Conservation (phyloP, 176 grass and related monocot genomes). For the Areca catechu region DNA sequence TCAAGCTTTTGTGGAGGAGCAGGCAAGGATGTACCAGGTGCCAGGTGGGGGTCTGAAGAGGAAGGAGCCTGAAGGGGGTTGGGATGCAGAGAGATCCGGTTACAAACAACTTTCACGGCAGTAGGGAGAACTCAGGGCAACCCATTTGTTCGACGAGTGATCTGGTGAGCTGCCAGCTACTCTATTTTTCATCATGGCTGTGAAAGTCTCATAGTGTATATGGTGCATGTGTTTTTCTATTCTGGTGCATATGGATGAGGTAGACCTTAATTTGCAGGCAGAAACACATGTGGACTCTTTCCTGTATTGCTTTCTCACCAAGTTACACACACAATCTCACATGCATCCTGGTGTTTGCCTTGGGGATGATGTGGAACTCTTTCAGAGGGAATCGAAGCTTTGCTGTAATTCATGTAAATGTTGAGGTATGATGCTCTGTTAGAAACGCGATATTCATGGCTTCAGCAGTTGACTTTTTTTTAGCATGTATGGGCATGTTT, state of each 20-base stretch:
- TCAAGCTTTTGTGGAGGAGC: constrained; percentile 53
- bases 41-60: constrained; percentile 52
- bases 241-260: constrained; percentile 1
- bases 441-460: constrained; percentile 20
- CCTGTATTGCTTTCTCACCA: constrained; percentile 21
- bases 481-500: background rate
- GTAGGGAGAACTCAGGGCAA: constrained; percentile 21
- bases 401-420: constrained; percentile 62
- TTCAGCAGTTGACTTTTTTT: background rate
- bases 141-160: constrained; percentile 12
- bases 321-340: constrained; percentile 25
- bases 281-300: constrained; percentile 13
- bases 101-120: constrained; percentile 64
- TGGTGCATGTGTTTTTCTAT: no score
- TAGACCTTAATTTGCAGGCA: constrained; percentile 34
- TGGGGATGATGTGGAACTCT: constrained; percentile 29
- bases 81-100: constrained; percentile 62
- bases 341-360: constrained; percentile 20
- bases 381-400: constrained; percentile 25
- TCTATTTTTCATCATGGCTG: background rate
- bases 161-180: constrained; percentile 15
- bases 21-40: constrained; percentile 47
- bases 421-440: constrained; percentile 32
- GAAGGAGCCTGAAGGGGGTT: constrained; percentile 74
- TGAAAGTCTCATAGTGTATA: background rate